phyloP scores from a whole-genome alignment of 2,329 filamentous ascomycete genomes.

The Lachnellula cervina region DNA sequence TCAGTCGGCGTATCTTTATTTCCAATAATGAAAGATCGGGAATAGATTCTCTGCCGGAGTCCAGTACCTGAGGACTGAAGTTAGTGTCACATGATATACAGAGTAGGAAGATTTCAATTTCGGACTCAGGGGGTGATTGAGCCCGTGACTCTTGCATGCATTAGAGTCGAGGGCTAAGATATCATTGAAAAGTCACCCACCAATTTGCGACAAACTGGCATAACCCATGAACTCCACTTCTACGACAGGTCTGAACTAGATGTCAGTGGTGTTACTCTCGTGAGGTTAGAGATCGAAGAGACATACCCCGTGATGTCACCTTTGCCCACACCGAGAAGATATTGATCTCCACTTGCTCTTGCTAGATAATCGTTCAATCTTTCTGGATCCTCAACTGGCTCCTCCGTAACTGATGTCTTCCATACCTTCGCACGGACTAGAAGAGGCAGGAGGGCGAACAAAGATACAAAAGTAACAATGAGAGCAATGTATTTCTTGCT shows the following conservation, averaged over 20 bases:
- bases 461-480: not conserved
- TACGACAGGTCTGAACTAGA: constrained; percentile 59
- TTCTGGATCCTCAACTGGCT: not conserved
- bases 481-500: not conserved
- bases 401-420: not conserved
- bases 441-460: constrained; percentile 3
- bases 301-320: constrained; percentile 62
- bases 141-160: not conserved
- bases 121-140: not conserved
- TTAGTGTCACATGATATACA: not conserved
- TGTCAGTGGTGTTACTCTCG: constrained; percentile 1
- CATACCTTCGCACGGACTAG: not conserved
- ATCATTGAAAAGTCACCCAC: not conserved
- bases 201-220: constrained; percentile 73
- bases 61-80: constrained; percentile 51
- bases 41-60: constrained; percentile 82
- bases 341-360: constrained; percentile 35
- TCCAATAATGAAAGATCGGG: constrained; percentile 81
- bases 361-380: constrained; percentile 9
- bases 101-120: not conserved
- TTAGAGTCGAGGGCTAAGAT: not conserved
- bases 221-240: constrained; percentile 91
- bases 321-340: constrained; percentile 64
- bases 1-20: constrained; percentile 60
- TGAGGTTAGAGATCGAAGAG: not conserved